phyloP scores from a whole-genome alignment of 371 early-diverging fungal genomes.

The Haplosporangium sp. region DNA sequence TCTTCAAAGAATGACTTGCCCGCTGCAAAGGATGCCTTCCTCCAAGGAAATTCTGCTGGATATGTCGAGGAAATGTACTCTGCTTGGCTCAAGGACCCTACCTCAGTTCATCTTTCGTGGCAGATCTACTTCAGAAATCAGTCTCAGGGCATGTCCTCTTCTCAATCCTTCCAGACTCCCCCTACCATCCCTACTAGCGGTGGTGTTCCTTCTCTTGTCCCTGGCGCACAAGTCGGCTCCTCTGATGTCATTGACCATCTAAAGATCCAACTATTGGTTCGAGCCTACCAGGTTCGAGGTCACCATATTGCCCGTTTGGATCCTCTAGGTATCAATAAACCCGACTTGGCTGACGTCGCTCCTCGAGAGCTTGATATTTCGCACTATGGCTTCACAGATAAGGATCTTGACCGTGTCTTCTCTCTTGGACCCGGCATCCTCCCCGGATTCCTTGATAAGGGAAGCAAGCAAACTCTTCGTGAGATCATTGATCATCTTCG shows the following conservation, averaged over 20 bases:
- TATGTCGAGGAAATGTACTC: constrained; percentile 98
- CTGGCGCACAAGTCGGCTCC: constrained; percentile 57
- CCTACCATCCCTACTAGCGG: constrained; percentile 84
- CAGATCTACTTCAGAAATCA: constrained; percentile 96
- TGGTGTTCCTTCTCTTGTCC: constrained; percentile 71
- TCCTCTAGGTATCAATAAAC: constrained; percentile 87
- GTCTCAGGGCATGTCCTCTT: constrained; percentile 76
- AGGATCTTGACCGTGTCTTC: constrained; percentile 92
- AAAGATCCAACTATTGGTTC: constrained; percentile 97
- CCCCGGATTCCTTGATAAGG: constrained; percentile 82
- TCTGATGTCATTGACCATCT: constrained; percentile 93
- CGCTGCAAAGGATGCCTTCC: constrained; percentile 68
- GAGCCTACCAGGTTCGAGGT: constrained; percentile 97
- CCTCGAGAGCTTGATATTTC: constrained; percentile 88
- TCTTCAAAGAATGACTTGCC: background rate
- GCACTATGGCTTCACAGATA: constrained; percentile 95
- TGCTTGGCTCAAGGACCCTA: constrained; percentile 92
- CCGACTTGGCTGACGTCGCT: constrained; percentile 67
- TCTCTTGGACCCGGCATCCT: constrained; percentile 95
- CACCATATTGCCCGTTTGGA: constrained; percentile 96
- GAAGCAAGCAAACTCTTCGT: constrained; percentile 79
- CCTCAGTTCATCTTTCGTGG: constrained; percentile 96
- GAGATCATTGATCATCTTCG: constrained; percentile 89
- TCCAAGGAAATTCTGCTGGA: constrained; percentile 82
- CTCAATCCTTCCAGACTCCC: constrained; percentile 83